Conservation (phyloP, 768 basidiomycete genomes). For the Asterophora lycoperdoides region DNA sequence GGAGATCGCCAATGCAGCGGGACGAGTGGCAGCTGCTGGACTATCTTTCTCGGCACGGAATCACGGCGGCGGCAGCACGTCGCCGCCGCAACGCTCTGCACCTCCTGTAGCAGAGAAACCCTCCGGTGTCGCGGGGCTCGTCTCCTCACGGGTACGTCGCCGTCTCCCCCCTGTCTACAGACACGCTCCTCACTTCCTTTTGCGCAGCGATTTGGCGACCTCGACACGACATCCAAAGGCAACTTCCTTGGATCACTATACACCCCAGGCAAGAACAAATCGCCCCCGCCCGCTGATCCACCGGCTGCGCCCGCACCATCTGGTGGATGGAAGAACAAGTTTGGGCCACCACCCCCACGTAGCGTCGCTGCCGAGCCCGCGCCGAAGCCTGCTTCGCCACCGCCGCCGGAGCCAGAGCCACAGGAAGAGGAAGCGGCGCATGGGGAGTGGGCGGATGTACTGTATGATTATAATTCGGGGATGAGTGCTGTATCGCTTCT, state of each 20-base stretch:
- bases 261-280: slow-evolving; percentile 36
- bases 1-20: slow-evolving; percentile 39
- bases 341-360: slow-evolving; percentile 18
- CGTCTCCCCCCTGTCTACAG: background rate
- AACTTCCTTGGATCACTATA: slow-evolving; percentile 45
- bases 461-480: slow-evolving; percentile 70
- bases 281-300: slow-evolving; percentile 29
- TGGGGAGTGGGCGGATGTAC: slow-evolving; percentile 74
- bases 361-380: slow-evolving; percentile 4
- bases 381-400: slow-evolving; percentile 19
- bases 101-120: slow-evolving; percentile 30
- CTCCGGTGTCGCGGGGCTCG: slow-evolving; percentile 18
- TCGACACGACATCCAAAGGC: slow-evolving; percentile 49
- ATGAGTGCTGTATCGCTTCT: slow-evolving; percentile 29
- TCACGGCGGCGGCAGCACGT: slow-evolving; percentile 14
- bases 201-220: slow-evolving; percentile 55
- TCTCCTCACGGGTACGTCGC: slow-evolving; percentile 24
- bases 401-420: slow-evolving; percentile 30
- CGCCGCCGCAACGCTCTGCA: slow-evolving; percentile 6
- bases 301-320: slow-evolving; percentile 38
- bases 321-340: slow-evolving; percentile 33
- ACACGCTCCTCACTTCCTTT: background rate
- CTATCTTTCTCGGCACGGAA: slow-evolving; percentile 35
- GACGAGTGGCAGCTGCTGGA: slow-evolving; percentile 56
- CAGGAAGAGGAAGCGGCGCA: slow-evolving; percentile 33